These are phyloP conservation scores for Colletotrichum eleusines DNA, from an alignment of 2,329 filamentous ascomycete species.

Conservation along the genomic window DNA sequence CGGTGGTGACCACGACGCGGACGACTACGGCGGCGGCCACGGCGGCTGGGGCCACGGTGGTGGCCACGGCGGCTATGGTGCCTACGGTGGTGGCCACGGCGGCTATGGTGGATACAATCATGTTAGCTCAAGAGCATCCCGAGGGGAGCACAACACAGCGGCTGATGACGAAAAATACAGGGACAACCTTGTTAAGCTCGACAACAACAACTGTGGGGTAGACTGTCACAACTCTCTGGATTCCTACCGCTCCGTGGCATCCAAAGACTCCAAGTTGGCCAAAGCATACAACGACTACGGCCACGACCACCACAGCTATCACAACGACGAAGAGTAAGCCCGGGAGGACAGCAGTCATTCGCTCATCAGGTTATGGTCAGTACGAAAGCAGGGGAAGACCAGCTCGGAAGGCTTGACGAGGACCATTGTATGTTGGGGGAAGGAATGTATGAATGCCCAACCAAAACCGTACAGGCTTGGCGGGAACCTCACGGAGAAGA, in stretches of 20 bases:
- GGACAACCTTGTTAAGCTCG: conserved; percentile 21
- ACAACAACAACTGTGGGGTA: not conserved
- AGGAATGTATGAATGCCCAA: not conserved
- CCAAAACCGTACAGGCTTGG: too few species aligned
- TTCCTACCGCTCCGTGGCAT: conserved; percentile 5
- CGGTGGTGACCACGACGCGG: too few species aligned
- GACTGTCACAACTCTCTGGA: not conserved
- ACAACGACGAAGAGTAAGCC: not conserved
- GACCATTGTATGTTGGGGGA: not conserved
- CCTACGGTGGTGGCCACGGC: not conserved
- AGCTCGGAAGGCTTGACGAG: not conserved
- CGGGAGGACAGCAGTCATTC: not conserved
- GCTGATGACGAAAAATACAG: conserved; percentile 13
- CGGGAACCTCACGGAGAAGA: not conserved
- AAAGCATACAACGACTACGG: not conserved
- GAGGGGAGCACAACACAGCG: conserved; percentile 17
- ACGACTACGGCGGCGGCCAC: too few species aligned
- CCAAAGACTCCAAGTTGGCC: not conserved
- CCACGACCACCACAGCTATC: not conserved
- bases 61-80: too few species aligned
- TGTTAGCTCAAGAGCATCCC: not conserved
- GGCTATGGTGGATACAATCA: not conserved
- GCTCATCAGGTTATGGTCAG: not conserved
- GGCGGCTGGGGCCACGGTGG: too few species aligned
- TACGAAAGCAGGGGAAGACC: too few species aligned